Evolutionary conservation across 1,284 basidiomycete species (phyloP), one percentile per base, ranked within the genome.

Genomic region (Cutaneotrichosporon cutaneum): DNA sequence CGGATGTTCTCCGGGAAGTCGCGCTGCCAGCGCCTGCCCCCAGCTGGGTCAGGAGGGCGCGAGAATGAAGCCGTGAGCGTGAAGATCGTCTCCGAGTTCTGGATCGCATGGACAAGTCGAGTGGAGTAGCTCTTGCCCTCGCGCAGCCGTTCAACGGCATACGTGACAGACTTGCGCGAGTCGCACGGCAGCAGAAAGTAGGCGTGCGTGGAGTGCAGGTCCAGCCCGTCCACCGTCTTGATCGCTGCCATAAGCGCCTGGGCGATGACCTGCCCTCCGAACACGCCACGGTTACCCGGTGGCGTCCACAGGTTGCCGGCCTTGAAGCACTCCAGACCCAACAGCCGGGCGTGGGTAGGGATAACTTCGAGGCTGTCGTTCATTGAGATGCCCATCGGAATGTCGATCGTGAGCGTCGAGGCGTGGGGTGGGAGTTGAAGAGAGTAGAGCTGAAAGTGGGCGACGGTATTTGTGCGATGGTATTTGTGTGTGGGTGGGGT

Each of bases 201-300:
- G 50, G 90, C 88, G 80, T 92, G 89, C 54, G 75, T 66, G 62
- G 74, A 71, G 70, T 80, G 75, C 24, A 94, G 80, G 14, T 84
- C 84, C 73, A 85, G 88, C 18, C 85, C 79, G 55, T 86, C 82
- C 1, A 94, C 87, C 52, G 88, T 88, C 65, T 86, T 85, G 27
- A 88, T 88, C 5, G 90, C 90, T 13, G 90, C 86, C 14, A 89
- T 85, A 30, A 93, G 81, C 3, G 90, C 90, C 72, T 94, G 92
- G 9, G 88, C 92, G 67, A 95, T 92, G 61, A 94, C 92, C 69
- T 83, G 81, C 6, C 92, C 93, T 58, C 93, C 92, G 70, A 92
- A 94, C 5, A 92, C 91, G 24, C 92, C 91, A 62, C 90, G 83
- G 24, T 85, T 84, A n/a, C 83, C 81, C 8, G 78, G 73, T 0